A percentile compares a stretch with the other conserved stretches of the same genome.
Evolutionary conservation across 805 yeast genomes (phyloP).

Genomic region (Pichia nanzhaoensis): DNA sequence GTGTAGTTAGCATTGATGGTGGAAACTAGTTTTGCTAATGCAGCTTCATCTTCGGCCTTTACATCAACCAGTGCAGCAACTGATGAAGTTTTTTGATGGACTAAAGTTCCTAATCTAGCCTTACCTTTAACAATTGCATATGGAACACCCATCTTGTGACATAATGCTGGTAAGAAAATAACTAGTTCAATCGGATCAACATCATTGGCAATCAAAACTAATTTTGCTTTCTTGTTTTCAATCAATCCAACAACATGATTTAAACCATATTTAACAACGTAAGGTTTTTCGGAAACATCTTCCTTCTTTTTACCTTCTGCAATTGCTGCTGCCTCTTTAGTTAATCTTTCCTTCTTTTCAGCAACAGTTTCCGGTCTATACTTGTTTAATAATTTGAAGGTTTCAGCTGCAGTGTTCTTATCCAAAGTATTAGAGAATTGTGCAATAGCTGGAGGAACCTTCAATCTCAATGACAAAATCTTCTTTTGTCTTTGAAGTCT

Average conservation of each 20-base stretch:
- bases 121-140: slow-evolving; percentile 97
- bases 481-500: slow-evolving; percentile 99
- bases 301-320: slow-evolving; percentile 97
- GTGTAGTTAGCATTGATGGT: slow-evolving; percentile 89
- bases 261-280: slow-evolving; percentile 94
- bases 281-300: slow-evolving; percentile 96
- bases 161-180: slow-evolving; percentile 94
- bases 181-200: slow-evolving; percentile 99
- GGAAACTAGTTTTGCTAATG: slow-evolving; percentile 85
- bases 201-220: slow-evolving; percentile 96
- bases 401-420: slow-evolving; percentile 97
- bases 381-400: slow-evolving; percentile 96
- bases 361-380: slow-evolving; percentile 97
- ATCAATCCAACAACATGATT: slow-evolving; percentile 97
- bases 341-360: slow-evolving; percentile 98
- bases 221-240: slow-evolving; percentile 98
- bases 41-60: slow-evolving; percentile 88
- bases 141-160: slow-evolving; percentile 99
- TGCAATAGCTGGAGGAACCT: slow-evolving; percentile 98
- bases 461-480: slow-evolving; percentile 89
- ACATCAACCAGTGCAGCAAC: slow-evolving; percentile 98
- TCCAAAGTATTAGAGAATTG: slow-evolving; percentile 95
- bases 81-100: slow-evolving; percentile 95
- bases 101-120: slow-evolving; percentile 97
- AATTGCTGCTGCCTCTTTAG: slow-evolving; percentile 98